Percentiles rank a stretch among this genome's conserved stretches.
These are phyloP conservation scores for Leccinum ochraceum DNA, from an alignment of 768 basidiomycete genomes.

Conservation along the genomic window DNA sequence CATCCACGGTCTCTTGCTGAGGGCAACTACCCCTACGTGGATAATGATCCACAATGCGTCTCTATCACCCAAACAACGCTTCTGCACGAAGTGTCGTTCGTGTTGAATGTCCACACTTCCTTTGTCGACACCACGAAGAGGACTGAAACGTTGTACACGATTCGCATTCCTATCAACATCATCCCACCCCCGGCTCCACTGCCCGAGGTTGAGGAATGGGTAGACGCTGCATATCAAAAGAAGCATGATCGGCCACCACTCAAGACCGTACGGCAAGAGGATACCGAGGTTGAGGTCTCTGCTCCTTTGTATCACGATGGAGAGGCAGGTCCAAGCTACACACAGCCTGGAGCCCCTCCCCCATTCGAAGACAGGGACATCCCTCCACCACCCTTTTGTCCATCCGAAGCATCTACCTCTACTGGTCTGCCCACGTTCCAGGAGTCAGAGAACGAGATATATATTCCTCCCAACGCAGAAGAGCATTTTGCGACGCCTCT, in stretches of 20 bases:
- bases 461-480: slow-evolving; percentile 48
- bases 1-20: slow-evolving; percentile 44
- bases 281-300: slow-evolving; percentile 56
- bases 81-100: slow-evolving; percentile 81
- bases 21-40: slow-evolving; percentile 46
- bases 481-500: slow-evolving; percentile 39
- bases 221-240: slow-evolving; percentile 80
- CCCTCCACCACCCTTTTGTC: slow-evolving; percentile 66
- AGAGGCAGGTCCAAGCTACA: slow-evolving; percentile 74
- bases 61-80: slow-evolving; percentile 81
- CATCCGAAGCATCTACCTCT: slow-evolving; percentile 60
- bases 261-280: slow-evolving; percentile 69
- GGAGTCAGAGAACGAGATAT: slow-evolving; percentile 78
- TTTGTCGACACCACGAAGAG: slow-evolving; percentile 73
- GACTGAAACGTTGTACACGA: slow-evolving; percentile 64
- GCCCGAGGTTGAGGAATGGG: slow-evolving; percentile 69
- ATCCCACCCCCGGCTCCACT: slow-evolving; percentile 78
- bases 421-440: slow-evolving; percentile 68
- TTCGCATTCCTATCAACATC: slow-evolving; percentile 69
- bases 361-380: slow-evolving; percentile 85
- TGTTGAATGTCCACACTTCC: slow-evolving; percentile 69
- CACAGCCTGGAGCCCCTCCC: slow-evolving; percentile 67
- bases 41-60: slow-evolving; percentile 65
- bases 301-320: slow-evolving; percentile 69
- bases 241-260: slow-evolving; percentile 83